Evolutionary conservation across 163 green algal genomes (phyloP).

Genomic region (Coccomyxa subellipsoidea): DNA sequence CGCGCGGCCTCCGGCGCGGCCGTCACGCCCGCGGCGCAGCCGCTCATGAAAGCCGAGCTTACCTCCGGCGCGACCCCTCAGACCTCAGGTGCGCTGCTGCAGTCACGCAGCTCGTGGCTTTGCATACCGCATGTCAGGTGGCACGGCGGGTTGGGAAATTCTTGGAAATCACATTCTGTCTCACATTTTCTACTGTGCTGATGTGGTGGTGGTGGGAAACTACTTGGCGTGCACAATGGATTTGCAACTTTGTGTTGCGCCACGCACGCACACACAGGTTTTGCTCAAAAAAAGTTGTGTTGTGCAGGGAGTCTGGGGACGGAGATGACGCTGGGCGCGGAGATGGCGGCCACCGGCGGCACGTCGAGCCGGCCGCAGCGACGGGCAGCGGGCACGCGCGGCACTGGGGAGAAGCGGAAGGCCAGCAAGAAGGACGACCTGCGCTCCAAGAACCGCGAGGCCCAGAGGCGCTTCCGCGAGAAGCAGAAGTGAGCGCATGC

Average conservation of each 20-base stretch:
- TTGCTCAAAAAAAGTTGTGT: not conserved
- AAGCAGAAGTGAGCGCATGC: constrained; percentile 7
- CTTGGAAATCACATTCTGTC: too few species aligned
- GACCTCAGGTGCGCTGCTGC: not conserved
- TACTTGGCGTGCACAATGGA: too few species aligned
- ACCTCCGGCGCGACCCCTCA: not conserved
- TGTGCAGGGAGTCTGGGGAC: not conserved
- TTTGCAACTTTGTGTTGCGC: too few species aligned
- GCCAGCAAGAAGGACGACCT: not conserved
- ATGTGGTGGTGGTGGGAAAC: too few species aligned
- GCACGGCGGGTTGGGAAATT: too few species aligned
- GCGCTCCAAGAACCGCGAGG: constrained; percentile 9
- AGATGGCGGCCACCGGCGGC: not conserved
- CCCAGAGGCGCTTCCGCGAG: constrained; percentile 2
- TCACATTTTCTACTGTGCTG: too few species aligned
- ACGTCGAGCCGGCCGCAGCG: not conserved
- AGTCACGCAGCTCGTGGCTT: too few species aligned
- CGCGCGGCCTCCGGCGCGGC: not conserved
- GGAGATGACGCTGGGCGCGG: not conserved
- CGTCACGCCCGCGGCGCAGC: not conserved
- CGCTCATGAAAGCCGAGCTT: not conserved
- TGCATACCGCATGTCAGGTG: too few species aligned
- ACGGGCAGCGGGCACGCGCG: not conserved
- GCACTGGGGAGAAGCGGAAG: not conserved
- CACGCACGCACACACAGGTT: too few species aligned